Evolutionary conservation across 495 filamentous ascomycete species (phyloP).

Genomic region (Penicillium canariense): DNA sequence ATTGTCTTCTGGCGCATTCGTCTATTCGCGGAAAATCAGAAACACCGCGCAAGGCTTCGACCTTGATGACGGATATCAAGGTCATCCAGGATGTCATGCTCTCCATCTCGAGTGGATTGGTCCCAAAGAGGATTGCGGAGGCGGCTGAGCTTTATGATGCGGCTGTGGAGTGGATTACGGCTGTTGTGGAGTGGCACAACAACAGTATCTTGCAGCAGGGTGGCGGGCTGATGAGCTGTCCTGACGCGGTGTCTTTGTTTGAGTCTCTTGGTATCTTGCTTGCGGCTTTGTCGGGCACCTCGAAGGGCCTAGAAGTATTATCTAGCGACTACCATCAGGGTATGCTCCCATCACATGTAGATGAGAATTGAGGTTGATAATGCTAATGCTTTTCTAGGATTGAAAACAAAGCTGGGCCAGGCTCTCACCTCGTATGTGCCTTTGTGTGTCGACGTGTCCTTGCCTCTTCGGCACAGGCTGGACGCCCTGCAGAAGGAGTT

Average conservation of each 20-base stretch:
- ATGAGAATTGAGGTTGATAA: not conserved
- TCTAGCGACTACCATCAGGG: conserved; percentile 37
- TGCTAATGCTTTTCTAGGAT: conserved; percentile 17
- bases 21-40: conserved; percentile 31
- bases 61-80: conserved; percentile 47
- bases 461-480: conserved; percentile 40
- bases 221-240: conserved; percentile 36
- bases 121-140: conserved; percentile 33
- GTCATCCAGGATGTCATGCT: conserved; percentile 47
- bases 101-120: conserved; percentile 35
- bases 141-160: conserved; percentile 35
- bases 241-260: conserved; percentile 44
- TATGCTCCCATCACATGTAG: conserved; percentile 9
- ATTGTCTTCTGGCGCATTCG: conserved; percentile 59
- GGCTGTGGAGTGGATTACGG: conserved; percentile 41
- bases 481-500: conserved; percentile 47
- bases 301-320: conserved; percentile 39
- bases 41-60: conserved; percentile 25
- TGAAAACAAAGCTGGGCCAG: conserved; percentile 41
- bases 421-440: conserved; percentile 44
- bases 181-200: conserved; percentile 40
- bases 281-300: conserved; percentile 40
- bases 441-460: conserved; percentile 41
- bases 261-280: conserved; percentile 46
- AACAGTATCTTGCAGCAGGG: conserved; percentile 26